phyloP scores from a whole-genome alignment of 805 yeast species.

The Starmera dryadoides region DNA sequence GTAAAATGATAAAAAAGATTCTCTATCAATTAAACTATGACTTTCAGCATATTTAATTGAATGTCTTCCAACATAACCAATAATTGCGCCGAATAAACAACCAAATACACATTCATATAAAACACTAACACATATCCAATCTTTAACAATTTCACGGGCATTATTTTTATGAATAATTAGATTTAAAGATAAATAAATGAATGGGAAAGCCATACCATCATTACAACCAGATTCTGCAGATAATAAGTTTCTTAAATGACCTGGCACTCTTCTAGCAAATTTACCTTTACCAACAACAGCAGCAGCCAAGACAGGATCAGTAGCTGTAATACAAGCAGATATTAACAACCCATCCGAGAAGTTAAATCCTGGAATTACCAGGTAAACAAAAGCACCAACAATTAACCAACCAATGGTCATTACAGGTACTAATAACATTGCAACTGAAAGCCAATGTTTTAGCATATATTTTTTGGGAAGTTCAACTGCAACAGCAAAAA shows the following conservation, averaged over 20 bases:
- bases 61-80: constrained; percentile 68
- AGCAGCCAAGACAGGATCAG: constrained; percentile 92
- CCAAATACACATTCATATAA: constrained; percentile 82
- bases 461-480: constrained; percentile 85
- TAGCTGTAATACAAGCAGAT: constrained; percentile 88
- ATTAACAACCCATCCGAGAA: constrained; percentile 69
- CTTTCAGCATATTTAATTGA: constrained; percentile 69
- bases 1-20: constrained; percentile 81
- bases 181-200: constrained; percentile 64
- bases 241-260: constrained; percentile 78
- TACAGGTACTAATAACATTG: constrained; percentile 70
- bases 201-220: constrained; percentile 96
- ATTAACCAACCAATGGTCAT: constrained; percentile 90
- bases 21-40: constrained; percentile 70
- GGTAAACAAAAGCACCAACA: constrained; percentile 74
- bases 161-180: constrained; percentile 60
- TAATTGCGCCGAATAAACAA: constrained; percentile 58
- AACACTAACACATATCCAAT: constrained; percentile 73
- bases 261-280: constrained; percentile 86
- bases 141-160: constrained; percentile 61
- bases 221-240: constrained; percentile 88
- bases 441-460: constrained; percentile 73
- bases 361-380: constrained; percentile 61
- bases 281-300: constrained; percentile 94
- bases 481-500: constrained; percentile 92